A percentile compares a stretch with the other conserved stretches of the same genome.
Conservation (phyloP, 768 basidiomycete species). For the Phylloporus sp. region DNA sequence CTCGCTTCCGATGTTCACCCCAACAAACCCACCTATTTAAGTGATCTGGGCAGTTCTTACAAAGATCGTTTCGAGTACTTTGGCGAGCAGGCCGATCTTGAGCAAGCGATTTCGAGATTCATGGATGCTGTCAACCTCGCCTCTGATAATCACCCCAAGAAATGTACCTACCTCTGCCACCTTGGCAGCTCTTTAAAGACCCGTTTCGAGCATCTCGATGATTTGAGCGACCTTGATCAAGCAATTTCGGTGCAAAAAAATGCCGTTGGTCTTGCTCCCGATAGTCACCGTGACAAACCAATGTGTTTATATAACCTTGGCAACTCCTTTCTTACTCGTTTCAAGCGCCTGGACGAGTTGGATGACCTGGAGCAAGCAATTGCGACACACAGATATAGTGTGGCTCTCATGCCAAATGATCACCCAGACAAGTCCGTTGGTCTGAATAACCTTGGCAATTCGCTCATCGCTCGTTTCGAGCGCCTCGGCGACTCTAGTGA, state of each 20-base stretch:
- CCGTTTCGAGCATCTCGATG: background rate
- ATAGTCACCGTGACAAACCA: background rate
- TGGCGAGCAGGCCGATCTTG: background rate
- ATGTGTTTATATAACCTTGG: constrained; percentile 2
- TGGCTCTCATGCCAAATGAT: background rate
- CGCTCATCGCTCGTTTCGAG: background rate
- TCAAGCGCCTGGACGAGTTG: background rate
- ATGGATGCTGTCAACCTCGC: background rate
- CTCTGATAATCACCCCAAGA: background rate
- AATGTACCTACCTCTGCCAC: background rate
- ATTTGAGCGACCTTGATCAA: background rate
- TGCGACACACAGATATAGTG: background rate
- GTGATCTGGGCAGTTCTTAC: background rate
- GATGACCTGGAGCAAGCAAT: constrained; percentile 5
- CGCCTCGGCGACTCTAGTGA: background rate
- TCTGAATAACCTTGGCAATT: background rate
- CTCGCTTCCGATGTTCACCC: background rate
- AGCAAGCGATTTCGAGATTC: constrained; percentile 1
- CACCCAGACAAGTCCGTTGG: background rate
- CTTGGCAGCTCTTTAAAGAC: background rate
- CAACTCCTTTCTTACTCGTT: background rate
- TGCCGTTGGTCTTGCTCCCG: background rate
- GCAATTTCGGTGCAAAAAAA: background rate
- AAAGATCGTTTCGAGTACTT: background rate
- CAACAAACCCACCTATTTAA: background rate